Base-by-base conservation (phyloP, 805 yeast species). In the Teunomyces stri region DNA sequence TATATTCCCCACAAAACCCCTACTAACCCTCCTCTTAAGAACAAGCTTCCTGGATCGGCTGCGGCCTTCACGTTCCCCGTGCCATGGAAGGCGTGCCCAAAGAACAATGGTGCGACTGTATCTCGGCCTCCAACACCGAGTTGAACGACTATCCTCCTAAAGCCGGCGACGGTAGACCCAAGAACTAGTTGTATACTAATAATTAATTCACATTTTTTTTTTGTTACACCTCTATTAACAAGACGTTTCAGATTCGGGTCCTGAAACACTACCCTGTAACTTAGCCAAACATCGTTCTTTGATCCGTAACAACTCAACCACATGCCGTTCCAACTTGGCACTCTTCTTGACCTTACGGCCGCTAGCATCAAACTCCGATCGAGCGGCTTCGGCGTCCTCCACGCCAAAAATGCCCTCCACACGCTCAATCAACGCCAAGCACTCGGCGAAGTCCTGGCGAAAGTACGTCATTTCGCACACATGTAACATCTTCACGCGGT, bases 391-490 rank as follows among this genome's bases (percentile, higher is more conserved):
- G 54, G 16, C 59, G 22, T 12, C 69, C 51, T 43, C 56, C 12
- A 57, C 59, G 7, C 57, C 69, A 51, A 58, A 71, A 7, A 70
- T 48, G 11, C 43, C 45, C 43, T 77, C 64, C 0, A 79, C 73
- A 5, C 28, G 38, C 38, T 12, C 22, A 5, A 47, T 39, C n/a
- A 47, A 25, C 10, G 22, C 67, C 12, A 80, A 60, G 48, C 94
- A 87, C 43, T 67, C 65, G 0, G 47, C 31, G 55, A 81, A 89
- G 31, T 81, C 65, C 42, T 78, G 69, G 42, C 68, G 56, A 59
- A 69, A 89, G 58, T 84, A 89, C 2, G 82, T 74, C 50, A 82
- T 67, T 52, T 87, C 90, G 28, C 87, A 75, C 7, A 82, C 80
- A 49, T 81, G 80, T 40, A 82, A 72, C 25, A 85, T 58, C 39